Percentiles rank a stretch among this genome's conserved stretches.
phyloP scores from a whole-genome alignment of 805 yeast species.

The Barnettozyma sp. region DNA sequence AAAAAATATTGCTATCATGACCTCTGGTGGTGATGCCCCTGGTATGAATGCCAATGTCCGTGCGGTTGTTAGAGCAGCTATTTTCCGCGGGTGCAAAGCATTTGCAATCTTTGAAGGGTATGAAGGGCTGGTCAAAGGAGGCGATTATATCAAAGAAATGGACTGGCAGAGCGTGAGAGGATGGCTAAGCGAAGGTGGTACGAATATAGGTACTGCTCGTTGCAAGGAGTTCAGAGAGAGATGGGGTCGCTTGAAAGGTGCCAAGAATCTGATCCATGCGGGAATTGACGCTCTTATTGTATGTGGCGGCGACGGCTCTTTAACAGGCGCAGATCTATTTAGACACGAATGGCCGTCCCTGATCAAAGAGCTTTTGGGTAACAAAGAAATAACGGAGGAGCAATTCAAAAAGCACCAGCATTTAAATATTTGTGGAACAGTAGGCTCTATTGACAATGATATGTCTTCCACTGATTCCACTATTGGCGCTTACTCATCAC shows the following conservation, averaged over 20 bases:
- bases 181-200: conserved; percentile 66
- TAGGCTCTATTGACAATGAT: conserved; percentile 81
- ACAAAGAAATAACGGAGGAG: conserved; percentile 38
- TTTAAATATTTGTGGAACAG: conserved; percentile 66
- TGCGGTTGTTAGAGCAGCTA: conserved; percentile 90
- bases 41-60: conserved; percentile 97
- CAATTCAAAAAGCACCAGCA: conserved; percentile 44
- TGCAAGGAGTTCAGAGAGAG: conserved; percentile 62
- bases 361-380: conserved; percentile 45
- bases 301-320: conserved; percentile 80
- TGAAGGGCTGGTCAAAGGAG: conserved; percentile 87
- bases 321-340: conserved; percentile 76
- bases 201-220: conserved; percentile 74
- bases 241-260: conserved; percentile 56
- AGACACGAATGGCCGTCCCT: conserved; percentile 74
- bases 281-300: conserved; percentile 77
- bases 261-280: conserved; percentile 56
- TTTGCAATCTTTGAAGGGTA: conserved; percentile 92
- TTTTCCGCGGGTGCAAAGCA: conserved; percentile 78
- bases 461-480: conserved; percentile 83
- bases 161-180: conserved; percentile 70
- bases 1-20: conserved; percentile 83
- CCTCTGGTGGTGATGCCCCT: conserved; percentile 98
- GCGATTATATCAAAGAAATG: conserved; percentile 53
- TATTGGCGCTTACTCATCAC: conserved; percentile 73